Evolutionary conservation across 2,329 filamentous ascomycete genomes (phyloP), one percentile per base, ranked within the genome.

Genomic region (Neofusicoccum ribis): DNA sequence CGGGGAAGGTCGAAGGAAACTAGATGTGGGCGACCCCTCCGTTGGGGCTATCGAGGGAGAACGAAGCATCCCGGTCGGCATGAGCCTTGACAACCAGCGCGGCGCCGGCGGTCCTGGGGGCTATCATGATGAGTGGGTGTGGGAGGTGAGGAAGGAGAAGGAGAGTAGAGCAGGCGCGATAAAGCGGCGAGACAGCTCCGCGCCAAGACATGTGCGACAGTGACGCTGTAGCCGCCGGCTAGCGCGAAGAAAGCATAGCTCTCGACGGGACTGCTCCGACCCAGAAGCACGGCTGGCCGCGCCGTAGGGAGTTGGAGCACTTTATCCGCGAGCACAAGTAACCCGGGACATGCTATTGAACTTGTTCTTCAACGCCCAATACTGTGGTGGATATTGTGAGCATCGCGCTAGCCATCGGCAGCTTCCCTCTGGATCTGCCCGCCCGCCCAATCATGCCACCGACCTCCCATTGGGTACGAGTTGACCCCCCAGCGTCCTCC

Each of bases 11-110:
- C 12, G 31, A 64, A 23, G 69, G 68, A 68, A 70, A 69, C 68
- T 67, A 85, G 72, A 80, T 75, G 68, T 74, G 75, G 67, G 68
- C 70, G 71, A 85, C 83, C 83, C 83, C 83, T 76, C 71, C 81
- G 70, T 80, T 84, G 83, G 83, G 84, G 83, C 81, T 84, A 84
- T 84, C 72, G 65, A 70, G 70, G 71, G 71, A 67, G 71, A 69
- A 70, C 51, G 69, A 68, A 69, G 69, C 68, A 74, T 72, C 70
- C 65, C 68, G 64, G 65, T 65, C 60, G 64, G 70, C 65, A 65
- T 64, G 64, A 66, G 64, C 46, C 52, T 64, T 63, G 69, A 70
- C 70, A 72, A 70, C 71, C 74, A 69, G 62, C 51, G 66, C 49
- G 15, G 68, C 71, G 72, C 72, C 71, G 69, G 70, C 39, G 59